Base-by-base conservation (phyloP, 352 stramenopile genomes). In the Pythium scleroteichum region DNA sequence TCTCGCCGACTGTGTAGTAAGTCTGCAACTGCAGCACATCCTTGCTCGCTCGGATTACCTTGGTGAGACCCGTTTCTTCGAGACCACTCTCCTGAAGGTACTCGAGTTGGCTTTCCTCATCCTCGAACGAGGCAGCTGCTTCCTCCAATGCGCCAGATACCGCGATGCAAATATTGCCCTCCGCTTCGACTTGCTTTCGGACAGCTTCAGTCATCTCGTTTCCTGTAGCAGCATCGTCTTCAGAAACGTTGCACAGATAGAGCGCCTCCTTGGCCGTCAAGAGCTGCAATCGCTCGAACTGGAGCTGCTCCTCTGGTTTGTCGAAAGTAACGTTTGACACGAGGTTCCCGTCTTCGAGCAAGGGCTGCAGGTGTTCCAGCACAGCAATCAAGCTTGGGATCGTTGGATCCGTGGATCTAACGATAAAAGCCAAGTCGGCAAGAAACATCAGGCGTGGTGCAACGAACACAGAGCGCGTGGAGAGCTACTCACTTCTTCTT, bases 201-300 rank as follows among this genome's bases (percentile, higher is more conserved):
- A 94, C 86, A 1, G 76, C 79, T 35, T 96, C 72, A 0, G 94
- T 97, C 87, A 98, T 95, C 17, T 82, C 92, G 59, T 99, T 99
- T 17, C 96, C 96, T 8, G 59, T 82, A 0, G 93, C 95, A 12
- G 98, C 84, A 24, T 99, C 95, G 32, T 87, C 78, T 69, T 99
- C 95, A 32, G 91, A 97, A 26, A 99, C 96, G 73, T 99, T 99
- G 55, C 92, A 97, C 44, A 98, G 82, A 71, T 99, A 99, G 58
- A 99, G 93, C 51, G 98, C 97, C 53, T 96, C 96, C 74, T 98
- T 98, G 40, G 87, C 71, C 16, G 96, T 97, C 32, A 96, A 63
- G 8, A 96, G 62, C 66, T 95, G 82, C 39, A 97, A 64, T 17
- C 81, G 83, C 23, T 94, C 76, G 55, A 90, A 90, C 61, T 92